Percentiles rank a stretch among this genome's conserved stretches.
Conservation (phyloP, 768 basidiomycete species). For the Tephrocybe sp. region DNA sequence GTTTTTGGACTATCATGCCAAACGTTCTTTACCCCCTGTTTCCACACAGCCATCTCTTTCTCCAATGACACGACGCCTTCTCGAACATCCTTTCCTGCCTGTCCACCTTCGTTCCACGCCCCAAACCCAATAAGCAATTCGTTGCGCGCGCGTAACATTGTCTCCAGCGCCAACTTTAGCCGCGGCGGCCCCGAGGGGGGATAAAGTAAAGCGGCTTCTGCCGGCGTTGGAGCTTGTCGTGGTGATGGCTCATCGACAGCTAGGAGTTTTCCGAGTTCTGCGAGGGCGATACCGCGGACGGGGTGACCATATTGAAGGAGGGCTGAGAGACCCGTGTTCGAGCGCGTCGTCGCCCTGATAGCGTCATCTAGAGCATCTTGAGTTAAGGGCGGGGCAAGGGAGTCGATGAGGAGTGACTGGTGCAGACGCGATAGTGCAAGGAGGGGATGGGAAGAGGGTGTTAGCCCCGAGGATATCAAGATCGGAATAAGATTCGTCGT, state of each 20-base stretch:
- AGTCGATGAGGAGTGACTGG: conserved; percentile 61
- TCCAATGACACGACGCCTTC: conserved; percentile 61
- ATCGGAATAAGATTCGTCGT: conserved; percentile 68
- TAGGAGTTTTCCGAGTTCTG: conserved; percentile 81
- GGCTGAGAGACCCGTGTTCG: conserved; percentile 49
- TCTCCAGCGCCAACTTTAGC: conserved; percentile 63
- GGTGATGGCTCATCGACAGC: conserved; percentile 73
- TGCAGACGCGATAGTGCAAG: conserved; percentile 74
- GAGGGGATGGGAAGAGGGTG: conserved; percentile 75
- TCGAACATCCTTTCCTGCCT: conserved; percentile 64
- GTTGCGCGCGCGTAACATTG: conserved; percentile 57
- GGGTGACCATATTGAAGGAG: conserved; percentile 73
- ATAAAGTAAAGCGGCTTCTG: conserved; percentile 33
- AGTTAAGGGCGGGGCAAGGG: conserved; percentile 38
- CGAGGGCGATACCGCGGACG: conserved; percentile 68
- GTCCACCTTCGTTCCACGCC: conserved; percentile 62
- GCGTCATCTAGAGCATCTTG: conserved; percentile 62
- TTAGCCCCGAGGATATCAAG: conserved; percentile 55
- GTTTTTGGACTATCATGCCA: conserved; percentile 39
- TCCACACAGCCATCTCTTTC: conserved; percentile 75
- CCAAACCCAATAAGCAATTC: conserved; percentile 78
- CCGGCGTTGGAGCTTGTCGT: conserved; percentile 18
- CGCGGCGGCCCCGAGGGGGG: conserved; percentile 70
- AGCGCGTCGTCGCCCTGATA: conserved; percentile 56
- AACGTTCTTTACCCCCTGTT: conserved; percentile 56